Conservation (phyloP, 2,329 filamentous ascomycete species). For the Xylariaceae sp. region DNA sequence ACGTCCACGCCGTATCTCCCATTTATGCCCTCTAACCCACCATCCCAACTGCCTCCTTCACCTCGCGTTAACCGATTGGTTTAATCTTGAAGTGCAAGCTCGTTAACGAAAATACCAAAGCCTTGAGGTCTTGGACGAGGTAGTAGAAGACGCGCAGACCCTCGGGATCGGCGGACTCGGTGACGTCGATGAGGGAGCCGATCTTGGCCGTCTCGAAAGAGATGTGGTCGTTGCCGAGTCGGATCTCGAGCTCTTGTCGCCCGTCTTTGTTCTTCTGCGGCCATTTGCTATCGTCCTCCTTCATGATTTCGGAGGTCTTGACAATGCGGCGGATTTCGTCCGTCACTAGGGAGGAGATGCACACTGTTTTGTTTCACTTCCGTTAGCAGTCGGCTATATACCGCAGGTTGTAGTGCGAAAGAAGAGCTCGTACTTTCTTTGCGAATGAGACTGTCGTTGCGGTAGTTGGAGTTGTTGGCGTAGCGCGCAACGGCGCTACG, state of each 20-base stretch:
- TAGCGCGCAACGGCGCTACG: slow-evolving; percentile 92
- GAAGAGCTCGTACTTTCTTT: slow-evolving; percentile 81
- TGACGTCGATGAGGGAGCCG: slow-evolving; percentile 92
- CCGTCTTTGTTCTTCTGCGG: slow-evolving; percentile 99
- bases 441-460: slow-evolving; percentile 95
- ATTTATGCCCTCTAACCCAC: no score
- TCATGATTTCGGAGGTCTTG: slow-evolving; percentile 94
- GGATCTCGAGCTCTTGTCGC: slow-evolving; percentile 91
- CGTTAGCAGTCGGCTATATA: neutral
- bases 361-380: slow-evolving; percentile 60
- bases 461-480: slow-evolving; percentile 99
- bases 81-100: slow-evolving; percentile 97
- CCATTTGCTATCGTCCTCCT: slow-evolving; percentile 98
- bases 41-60: neutral
- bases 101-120: slow-evolving; percentile 92
- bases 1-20: no score
- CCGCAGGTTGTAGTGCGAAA: neutral
- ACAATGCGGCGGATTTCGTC: slow-evolving; percentile 97
- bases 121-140: slow-evolving; percentile 94
- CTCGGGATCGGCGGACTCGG: slow-evolving; percentile 92
- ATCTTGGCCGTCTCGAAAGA: slow-evolving; percentile 99
- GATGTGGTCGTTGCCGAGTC: slow-evolving; percentile 91
- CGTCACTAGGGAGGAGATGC: slow-evolving; percentile 84
- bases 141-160: slow-evolving; percentile 98
- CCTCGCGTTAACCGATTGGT: slow-evolving; percentile 53